Percentiles rank a stretch among this genome's conserved stretches.
Conservation (phyloP, 805 yeast genomes). For the Ogataea pignaliae region DNA sequence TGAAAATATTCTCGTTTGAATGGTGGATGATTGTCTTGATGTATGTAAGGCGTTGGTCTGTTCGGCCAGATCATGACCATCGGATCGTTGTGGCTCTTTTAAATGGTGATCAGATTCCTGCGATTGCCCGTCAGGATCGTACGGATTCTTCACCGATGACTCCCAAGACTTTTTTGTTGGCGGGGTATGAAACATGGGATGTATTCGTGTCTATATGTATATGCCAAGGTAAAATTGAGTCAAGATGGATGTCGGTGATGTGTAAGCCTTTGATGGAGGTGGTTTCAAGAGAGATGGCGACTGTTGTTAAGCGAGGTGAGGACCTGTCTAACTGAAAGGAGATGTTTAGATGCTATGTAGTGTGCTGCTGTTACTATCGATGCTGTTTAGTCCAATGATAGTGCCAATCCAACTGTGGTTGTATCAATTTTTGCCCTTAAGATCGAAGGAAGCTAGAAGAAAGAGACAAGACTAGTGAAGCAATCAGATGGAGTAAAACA, state of each 20-base stretch:
- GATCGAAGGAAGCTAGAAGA: not conserved
- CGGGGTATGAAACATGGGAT: slow-evolving; percentile 30
- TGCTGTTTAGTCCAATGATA: too few species aligned
- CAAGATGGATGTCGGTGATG: not conserved
- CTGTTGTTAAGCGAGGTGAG: too few species aligned
- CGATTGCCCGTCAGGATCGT: slow-evolving; percentile 6
- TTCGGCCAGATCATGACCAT: not conserved
- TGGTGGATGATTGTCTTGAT: not conserved
- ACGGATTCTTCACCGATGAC: slow-evolving; percentile 22
- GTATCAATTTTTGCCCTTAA: too few species aligned
- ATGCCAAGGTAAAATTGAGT: not conserved
- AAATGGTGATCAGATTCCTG: slow-evolving; percentile 1
- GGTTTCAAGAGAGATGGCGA: too few species aligned
- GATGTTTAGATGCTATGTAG: too few species aligned
- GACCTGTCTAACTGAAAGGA: too few species aligned
- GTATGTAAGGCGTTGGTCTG: not conserved
- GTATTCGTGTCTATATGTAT: not conserved
- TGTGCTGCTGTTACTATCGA: too few species aligned
- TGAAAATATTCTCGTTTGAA: not conserved
- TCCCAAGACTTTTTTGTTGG: slow-evolving; percentile 30
- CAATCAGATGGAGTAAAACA: not conserved
- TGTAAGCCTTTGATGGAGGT: too few species aligned
- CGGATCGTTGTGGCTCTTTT: not conserved
- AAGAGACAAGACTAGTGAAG: not conserved
- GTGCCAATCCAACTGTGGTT: too few species aligned